Evolutionary conservation across 108 stramenopile species (phyloP).

Genomic region (Nitzschia putrida): DNA sequence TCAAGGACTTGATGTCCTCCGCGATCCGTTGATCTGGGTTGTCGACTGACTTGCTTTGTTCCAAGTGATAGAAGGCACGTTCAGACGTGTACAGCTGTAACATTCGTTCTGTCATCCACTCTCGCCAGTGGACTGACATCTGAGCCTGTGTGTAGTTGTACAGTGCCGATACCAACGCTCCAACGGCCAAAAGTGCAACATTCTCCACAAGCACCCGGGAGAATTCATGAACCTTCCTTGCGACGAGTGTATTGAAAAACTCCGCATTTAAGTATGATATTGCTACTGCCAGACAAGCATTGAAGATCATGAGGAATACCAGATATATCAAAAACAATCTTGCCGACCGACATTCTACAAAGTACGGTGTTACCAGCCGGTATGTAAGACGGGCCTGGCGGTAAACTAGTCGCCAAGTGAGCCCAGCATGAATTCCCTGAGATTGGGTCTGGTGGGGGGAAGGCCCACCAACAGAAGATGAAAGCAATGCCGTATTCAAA

Average conservation of each 20-base stretch:
- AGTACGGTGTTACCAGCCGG: too few relatives aligned
- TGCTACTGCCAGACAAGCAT: constrained; percentile 86
- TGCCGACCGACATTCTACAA: too few relatives aligned
- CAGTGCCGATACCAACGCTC: constrained; percentile 85
- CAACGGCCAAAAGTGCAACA: constrained; percentile 67
- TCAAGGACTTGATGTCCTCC: constrained; percentile 92
- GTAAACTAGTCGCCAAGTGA: too few relatives aligned
- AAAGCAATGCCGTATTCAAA: too few relatives aligned
- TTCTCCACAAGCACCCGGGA: constrained; percentile 75
- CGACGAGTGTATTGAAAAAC: constrained; percentile 88
- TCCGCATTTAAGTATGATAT: constrained; percentile 91
- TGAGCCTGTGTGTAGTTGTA: constrained; percentile 79
- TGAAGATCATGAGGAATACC: constrained; percentile 26
- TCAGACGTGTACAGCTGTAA: constrained; percentile 75
- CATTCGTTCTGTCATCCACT: constrained; percentile 92
- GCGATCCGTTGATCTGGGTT: constrained; percentile 96
- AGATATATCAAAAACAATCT: too few relatives aligned
- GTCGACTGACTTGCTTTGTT: constrained; percentile 61
- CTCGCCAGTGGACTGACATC: constrained; percentile 79
- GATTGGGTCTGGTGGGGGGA: too few relatives aligned
- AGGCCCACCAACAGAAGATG: too few relatives aligned
- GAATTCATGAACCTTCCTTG: constrained; percentile 81
- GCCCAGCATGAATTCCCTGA: too few relatives aligned
- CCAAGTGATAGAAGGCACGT: constrained; percentile 79
- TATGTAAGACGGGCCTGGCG: too few relatives aligned